Base-by-base conservation (phyloP, 1,284 basidiomycete genomes). In the Apiotrichum sp. region DNA sequence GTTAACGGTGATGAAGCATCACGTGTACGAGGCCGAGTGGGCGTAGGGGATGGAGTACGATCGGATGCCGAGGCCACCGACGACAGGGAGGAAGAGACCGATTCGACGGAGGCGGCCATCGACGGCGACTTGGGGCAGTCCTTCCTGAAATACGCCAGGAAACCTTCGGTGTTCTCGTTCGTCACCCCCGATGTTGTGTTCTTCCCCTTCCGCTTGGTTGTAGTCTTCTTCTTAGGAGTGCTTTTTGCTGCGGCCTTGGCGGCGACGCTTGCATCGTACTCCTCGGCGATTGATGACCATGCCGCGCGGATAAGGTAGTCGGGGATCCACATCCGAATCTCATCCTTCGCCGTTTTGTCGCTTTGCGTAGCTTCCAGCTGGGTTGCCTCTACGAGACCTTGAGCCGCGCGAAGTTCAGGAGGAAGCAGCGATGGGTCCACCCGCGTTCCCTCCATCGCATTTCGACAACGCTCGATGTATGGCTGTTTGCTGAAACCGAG, bases 381-480 rank as follows among this genome's bases (percentile, higher is more conserved):
- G 3, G 42, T 13, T 2, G 39, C 4, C 5, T 36, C 63, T 0
- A 65, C 62, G 8, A 78, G 65, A 0, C 69, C 68, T 9, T 69
- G 49, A 4, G 46, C 47, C 6, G 50, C 47, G 4, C 63, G 54
- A 14, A 62, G 55, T 3, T 50, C 56, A 0, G 50, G 31, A 3
- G 65, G 43, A 2, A 70, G 58, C 9, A 63, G 52, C 6, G 59
- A 59, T 0, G 66, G 69, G 50, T 70, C 67, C 0, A 57, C 35
- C 3, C 69, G 53, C 6, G 46, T 70, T 64, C 71, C 78, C 2
- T 55, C 36, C 73, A 77, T 77, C 0, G 64, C 65, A 4, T 34
- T 52, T 1, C 63, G 67, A 47, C 66, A 67, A 2, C 69, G 59
- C 2, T 56, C 40, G 6, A 61, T 58, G 56, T 67, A 71, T 0